A percentile compares a stretch with the other conserved stretches of the same genome.
phyloP scores from a whole-genome alignment of 1,139 yeast genomes.

The Candida freyschussii region DNA sequence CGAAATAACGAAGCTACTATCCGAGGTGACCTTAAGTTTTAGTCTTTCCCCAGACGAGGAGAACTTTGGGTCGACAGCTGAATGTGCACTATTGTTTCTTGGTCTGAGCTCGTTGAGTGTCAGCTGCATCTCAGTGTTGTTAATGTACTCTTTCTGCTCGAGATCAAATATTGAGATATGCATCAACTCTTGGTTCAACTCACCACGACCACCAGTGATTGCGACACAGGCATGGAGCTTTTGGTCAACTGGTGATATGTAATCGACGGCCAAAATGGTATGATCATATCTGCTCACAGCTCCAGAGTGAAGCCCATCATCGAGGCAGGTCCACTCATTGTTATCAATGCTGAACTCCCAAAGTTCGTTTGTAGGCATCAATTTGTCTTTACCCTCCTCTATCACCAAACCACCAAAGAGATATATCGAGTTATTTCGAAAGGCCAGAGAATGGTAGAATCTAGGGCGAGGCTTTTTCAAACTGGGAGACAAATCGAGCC shows the following conservation, averaged over 20 bases:
- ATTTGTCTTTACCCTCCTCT: constrained; percentile 26
- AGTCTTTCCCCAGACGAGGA: constrained; percentile 7
- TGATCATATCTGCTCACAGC: constrained; percentile 45
- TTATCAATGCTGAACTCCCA: constrained; percentile 59
- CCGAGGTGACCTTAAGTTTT: constrained; percentile 15
- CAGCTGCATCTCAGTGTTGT: constrained; percentile 26
- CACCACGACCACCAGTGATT: constrained; percentile 58
- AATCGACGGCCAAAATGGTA: constrained; percentile 42
- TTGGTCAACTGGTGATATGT: constrained; percentile 38
- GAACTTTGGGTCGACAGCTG: constrained; percentile 13
- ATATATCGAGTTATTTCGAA: constrained; percentile 45
- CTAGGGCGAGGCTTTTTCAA: constrained; percentile 44
- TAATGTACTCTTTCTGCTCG: constrained; percentile 42
- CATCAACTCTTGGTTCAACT: constrained; percentile 35
- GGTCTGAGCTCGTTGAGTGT: constrained; percentile 25
- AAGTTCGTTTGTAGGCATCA: constrained; percentile 53
- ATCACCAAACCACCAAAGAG: constrained; percentile 58
- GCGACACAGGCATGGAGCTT: constrained; percentile 50
- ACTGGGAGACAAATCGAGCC: constrained; percentile 29
- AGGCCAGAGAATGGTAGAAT: constrained; percentile 53
- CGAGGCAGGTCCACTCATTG: constrained; percentile 47
- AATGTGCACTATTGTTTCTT: constrained; percentile 7
- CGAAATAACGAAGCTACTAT: constrained; percentile 16
- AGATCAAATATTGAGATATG: constrained; percentile 51
- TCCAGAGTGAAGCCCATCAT: constrained; percentile 36